These are phyloP conservation scores for Przewalskia tangutica DNA, from an alignment of 257 asterid species.

Conservation along the genomic window DNA sequence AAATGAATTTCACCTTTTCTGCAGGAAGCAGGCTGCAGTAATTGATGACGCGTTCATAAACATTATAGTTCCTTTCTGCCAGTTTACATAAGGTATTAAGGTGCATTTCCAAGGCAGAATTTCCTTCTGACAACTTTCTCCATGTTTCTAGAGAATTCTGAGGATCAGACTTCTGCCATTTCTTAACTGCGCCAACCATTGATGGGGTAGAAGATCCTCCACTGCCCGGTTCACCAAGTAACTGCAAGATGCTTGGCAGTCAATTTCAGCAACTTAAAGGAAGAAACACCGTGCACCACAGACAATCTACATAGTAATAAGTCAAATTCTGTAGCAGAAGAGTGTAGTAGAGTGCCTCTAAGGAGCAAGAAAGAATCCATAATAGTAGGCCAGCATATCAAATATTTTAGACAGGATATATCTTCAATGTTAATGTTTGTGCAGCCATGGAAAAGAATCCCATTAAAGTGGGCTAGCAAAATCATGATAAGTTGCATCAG, in stretches of 20 bases:
- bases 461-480: neutral
- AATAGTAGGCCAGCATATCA: neutral
- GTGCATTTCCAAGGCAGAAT: conserved; percentile 64
- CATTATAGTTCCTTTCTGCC: conserved; percentile 48
- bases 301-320: neutral
- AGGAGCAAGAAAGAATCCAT: neutral
- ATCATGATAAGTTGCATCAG: neutral
- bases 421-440: neutral
- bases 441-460: neutral
- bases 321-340: neutral
- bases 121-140: conserved; percentile 74
- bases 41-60: conserved; percentile 40
- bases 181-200: conserved; percentile 97
- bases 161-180: conserved; percentile 94
- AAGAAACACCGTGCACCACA: conserved; percentile 4
- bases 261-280: conserved; percentile 12
- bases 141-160: conserved; percentile 64
- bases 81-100: conserved; percentile 47
- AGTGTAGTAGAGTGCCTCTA: neutral
- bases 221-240: conserved; percentile 95
- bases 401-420: neutral
- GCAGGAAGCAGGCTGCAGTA: conserved; percentile 55
- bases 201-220: conserved; percentile 99
- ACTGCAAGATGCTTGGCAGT: conserved; percentile 35
- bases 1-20: conserved; percentile 45